These are phyloP conservation scores for Saccharomycopsis malanga DNA, from an alignment of 805 yeast genomes.

Conservation along the genomic window DNA sequence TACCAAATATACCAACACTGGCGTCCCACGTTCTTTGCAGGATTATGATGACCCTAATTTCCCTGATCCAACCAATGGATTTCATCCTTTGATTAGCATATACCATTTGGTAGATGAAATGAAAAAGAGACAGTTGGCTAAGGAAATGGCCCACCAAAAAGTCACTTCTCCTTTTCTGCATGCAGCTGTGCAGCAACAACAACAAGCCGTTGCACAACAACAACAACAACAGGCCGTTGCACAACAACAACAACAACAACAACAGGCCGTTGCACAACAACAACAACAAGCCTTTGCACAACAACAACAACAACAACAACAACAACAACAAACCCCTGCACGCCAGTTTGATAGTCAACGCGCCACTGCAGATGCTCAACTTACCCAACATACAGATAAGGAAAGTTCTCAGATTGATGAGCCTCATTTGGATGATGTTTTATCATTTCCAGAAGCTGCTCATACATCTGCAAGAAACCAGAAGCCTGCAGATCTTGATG, in stretches of 20 bases:
- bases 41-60: conserved; percentile 29
- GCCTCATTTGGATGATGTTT: conserved; percentile 26
- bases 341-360: not conserved
- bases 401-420: not conserved
- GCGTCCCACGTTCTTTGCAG: conserved; percentile 10
- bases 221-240: conserved; percentile 25
- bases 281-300: conserved; percentile 1
- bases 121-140: conserved; percentile 59
- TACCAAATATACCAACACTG: conserved; percentile 21
- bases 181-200: conserved; percentile 8
- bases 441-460: conserved; percentile 36
- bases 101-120: conserved; percentile 84
- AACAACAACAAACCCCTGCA: conserved; percentile 11
- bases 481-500: not conserved
- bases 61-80: conserved; percentile 74
- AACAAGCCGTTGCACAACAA: conserved; percentile 12
- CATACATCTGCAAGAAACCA: conserved; percentile 29
- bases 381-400: not conserved
- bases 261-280: not conserved
- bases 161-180: conserved; percentile 14
- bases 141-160: conserved; percentile 33
- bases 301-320: conserved; percentile 19
- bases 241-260: conserved; percentile 24
- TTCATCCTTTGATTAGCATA: conserved; percentile 81
- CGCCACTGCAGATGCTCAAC: not conserved